These are phyloP conservation scores for Phenoliferia sp. DNA, from an alignment of 1,284 basidiomycete genomes.

Conservation along the genomic window DNA sequence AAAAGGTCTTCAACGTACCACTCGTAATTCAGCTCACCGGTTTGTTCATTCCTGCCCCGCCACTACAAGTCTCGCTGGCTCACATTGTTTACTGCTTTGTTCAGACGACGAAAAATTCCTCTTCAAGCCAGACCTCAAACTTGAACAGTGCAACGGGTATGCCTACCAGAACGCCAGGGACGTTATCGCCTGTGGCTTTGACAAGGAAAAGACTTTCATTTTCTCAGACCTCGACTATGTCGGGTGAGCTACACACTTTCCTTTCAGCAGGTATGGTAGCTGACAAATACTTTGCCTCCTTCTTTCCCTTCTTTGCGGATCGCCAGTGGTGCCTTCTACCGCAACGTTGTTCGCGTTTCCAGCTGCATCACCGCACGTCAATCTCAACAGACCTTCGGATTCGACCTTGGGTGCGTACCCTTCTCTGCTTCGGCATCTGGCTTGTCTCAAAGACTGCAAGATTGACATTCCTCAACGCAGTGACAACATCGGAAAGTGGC, in stretches of 20 bases:
- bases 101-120: conserved; percentile 99
- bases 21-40: conserved; percentile 93
- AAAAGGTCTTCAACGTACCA: conserved; percentile 92
- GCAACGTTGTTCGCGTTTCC: conserved; percentile 89
- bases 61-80: not conserved
- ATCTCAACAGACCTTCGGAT: conserved; percentile 92
- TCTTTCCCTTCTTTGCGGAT: not conserved
- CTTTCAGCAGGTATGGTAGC: too few species aligned
- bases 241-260: conserved; percentile 48
- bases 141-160: conserved; percentile 82
- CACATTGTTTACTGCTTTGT: too few species aligned
- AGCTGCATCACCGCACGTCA: conserved; percentile 90
- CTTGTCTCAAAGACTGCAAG: not conserved
- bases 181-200: conserved; percentile 94
- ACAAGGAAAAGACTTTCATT: conserved; percentile 91
- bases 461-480: conserved; percentile 46
- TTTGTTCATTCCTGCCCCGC: conserved; percentile 36
- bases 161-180: conserved; percentile 84
- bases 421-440: not conserved
- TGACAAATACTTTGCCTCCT: too few species aligned
- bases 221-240: conserved; percentile 89
- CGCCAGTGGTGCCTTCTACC: conserved; percentile 78
- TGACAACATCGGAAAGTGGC: conserved; percentile 96
- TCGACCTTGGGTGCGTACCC: conserved; percentile 75
- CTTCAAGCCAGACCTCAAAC: conserved; percentile 88